A percentile compares a stretch with the other conserved stretches of the same genome.
phyloP scores from a whole-genome alignment of 495 filamentous ascomycete species.

The Lophiostoma macrostomum region DNA sequence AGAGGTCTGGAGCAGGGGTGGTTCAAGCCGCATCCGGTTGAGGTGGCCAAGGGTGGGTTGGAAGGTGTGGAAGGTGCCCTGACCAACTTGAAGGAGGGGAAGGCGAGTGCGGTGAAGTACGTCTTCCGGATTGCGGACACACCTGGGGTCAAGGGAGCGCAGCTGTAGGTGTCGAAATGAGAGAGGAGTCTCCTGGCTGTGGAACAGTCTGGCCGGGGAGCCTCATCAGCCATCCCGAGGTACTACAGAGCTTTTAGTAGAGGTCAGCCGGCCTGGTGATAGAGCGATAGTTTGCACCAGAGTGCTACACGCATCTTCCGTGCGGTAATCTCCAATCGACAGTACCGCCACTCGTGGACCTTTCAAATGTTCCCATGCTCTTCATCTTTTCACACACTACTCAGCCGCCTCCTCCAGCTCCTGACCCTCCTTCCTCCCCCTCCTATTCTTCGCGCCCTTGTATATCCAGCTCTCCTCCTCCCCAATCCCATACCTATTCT shows the following conservation, averaged over 20 bases:
- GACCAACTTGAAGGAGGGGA: conserved; percentile 57
- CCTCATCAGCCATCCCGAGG: too few relatives aligned
- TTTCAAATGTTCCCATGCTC: too few relatives aligned
- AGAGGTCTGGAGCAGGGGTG: conserved; percentile 55
- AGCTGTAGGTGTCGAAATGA: too few relatives aligned
- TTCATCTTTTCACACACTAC: too few relatives aligned
- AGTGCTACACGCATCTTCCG: too few relatives aligned
- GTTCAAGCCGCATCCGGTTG: conserved; percentile 60
- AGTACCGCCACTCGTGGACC: too few relatives aligned
- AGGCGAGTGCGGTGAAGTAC: conserved; percentile 66
- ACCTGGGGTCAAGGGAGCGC: conserved; percentile 29
- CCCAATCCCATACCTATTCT: conserved; percentile 24
- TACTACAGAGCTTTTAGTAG: too few relatives aligned
- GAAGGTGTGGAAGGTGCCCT: conserved; percentile 52
- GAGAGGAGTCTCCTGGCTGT: too few relatives aligned
- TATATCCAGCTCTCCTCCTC: conserved; percentile 16
- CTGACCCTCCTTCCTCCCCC: not conserved
- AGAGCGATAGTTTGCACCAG: too few relatives aligned
- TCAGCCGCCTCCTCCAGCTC: not conserved
- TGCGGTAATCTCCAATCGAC: too few relatives aligned
- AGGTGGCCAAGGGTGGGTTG: conserved; percentile 61
- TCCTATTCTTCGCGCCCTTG: conserved; percentile 9
- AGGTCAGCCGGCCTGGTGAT: too few relatives aligned
- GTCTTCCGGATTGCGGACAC: conserved; percentile 67
- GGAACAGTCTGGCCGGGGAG: too few relatives aligned